Evolutionary conservation across 78 protist genomes (phyloP).

Genomic region (Monosiga brevicollis): DNA sequence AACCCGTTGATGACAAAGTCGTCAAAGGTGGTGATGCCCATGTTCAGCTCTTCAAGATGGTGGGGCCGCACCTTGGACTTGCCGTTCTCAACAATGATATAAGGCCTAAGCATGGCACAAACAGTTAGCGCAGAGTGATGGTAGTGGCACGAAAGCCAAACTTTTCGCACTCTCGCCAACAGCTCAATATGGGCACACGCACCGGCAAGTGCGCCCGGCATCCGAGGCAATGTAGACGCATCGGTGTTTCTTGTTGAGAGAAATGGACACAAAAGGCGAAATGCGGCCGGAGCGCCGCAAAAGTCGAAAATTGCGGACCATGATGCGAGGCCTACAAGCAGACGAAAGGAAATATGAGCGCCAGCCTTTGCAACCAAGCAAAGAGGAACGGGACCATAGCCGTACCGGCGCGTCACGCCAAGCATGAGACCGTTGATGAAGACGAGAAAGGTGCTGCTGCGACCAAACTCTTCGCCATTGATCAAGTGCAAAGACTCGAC

Average conservation of each 20-base stretch:
- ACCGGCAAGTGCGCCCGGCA: conserved; percentile 97
- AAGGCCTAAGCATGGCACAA: no score
- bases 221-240: conserved; percentile 87
- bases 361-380: neutral
- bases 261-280: conserved; percentile 75
- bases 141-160: no score
- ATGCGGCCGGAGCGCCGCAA: conserved; percentile 76
- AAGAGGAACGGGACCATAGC: no score
- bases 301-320: conserved; percentile 33
- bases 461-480: conserved; percentile 58
- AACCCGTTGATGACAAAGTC: no score
- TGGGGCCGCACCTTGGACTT: conserved; percentile 34
- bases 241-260: conserved; percentile 39
- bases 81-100: conserved; percentile 88
- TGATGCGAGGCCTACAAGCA: neutral
- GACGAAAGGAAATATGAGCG: neutral
- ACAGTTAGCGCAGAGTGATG: no score
- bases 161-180: no score
- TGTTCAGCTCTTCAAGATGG: conserved; percentile 58
- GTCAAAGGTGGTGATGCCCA: conserved; percentile 49
- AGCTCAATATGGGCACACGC: no score
- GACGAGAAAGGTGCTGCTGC: conserved; percentile 37
- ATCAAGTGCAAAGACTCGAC: conserved; percentile 74
- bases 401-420: conserved; percentile 79
- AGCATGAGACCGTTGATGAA: conserved; percentile 85